These are phyloP conservation scores for Penicillium robsamsonii DNA, from an alignment of 495 filamentous ascomycete species.

Conservation along the genomic window DNA sequence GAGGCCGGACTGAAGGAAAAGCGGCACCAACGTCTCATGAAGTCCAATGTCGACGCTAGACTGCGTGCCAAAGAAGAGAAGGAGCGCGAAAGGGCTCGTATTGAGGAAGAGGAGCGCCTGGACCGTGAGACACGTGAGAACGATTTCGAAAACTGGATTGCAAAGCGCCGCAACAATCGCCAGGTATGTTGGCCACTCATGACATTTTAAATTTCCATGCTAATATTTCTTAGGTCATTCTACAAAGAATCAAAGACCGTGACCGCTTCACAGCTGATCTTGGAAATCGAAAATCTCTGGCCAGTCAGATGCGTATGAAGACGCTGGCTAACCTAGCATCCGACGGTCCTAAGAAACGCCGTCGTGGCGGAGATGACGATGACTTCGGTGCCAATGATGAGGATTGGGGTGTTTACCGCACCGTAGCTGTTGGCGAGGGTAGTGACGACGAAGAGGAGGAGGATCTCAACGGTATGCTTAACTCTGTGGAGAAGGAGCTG, in stretches of 20 bases:
- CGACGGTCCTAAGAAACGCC: constrained; percentile 81
- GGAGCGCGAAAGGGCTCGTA: constrained; percentile 78
- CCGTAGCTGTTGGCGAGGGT: constrained; percentile 73
- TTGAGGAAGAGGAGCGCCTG: constrained; percentile 75
- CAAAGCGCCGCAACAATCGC: constrained; percentile 71
- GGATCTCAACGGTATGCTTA: constrained; percentile 70
- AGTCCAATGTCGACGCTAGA: constrained; percentile 89
- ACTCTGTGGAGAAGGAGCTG: constrained; percentile 75
- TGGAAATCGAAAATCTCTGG: constrained; percentile 92
- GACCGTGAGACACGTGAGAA: constrained; percentile 82
- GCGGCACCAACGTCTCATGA: constrained; percentile 84
- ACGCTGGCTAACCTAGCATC: constrained; percentile 94
- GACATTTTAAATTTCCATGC: neutral
- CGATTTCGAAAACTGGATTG: constrained; percentile 83
- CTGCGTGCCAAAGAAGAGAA: constrained; percentile 93
- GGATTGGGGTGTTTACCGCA: constrained; percentile 95
- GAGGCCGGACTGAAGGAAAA: constrained; percentile 89
- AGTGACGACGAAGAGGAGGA: constrained; percentile 85
- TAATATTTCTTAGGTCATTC: constrained; percentile 45
- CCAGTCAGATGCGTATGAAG: constrained; percentile 96
- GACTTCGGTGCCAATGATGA: constrained; percentile 96
- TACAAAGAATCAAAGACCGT: constrained; percentile 88
- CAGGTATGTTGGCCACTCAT: constrained; percentile 40
- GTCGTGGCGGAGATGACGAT: constrained; percentile 78
- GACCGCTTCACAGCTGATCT: constrained; percentile 88